These are phyloP conservation scores for Lizanozyma gosingica DNA, from an alignment of 1,139 yeast genomes.

Conservation along the genomic window DNA sequence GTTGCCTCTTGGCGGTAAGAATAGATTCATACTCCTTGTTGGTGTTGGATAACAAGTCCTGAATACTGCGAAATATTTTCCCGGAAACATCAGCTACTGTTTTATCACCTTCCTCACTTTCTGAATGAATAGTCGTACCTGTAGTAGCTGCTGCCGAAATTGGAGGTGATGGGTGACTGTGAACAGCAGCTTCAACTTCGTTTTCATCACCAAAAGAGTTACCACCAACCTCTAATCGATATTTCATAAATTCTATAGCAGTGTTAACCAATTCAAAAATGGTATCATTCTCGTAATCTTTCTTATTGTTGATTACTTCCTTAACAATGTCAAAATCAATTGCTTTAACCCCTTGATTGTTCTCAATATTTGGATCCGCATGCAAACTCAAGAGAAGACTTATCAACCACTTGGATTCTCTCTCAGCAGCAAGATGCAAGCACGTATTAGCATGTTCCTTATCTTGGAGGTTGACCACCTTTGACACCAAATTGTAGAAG, in stretches of 20 bases:
- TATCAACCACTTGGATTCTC: constrained; percentile 32
- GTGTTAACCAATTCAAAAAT: constrained; percentile 29
- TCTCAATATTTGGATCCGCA: constrained; percentile 27
- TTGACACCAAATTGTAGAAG: constrained; percentile 17
- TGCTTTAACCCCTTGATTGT: constrained; percentile 32
- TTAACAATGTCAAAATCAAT: constrained; percentile 32
- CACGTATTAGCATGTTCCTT: constrained; percentile 30
- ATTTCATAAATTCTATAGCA: constrained; percentile 24
- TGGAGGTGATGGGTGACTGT: neutral
- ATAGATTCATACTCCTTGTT: constrained; percentile 32
- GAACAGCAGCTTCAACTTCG: neutral
- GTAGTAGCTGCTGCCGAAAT: no score
- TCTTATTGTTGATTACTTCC: constrained; percentile 14
- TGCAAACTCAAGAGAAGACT: constrained; percentile 26
- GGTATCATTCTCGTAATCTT: constrained; percentile 14
- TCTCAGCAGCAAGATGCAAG: constrained; percentile 36
- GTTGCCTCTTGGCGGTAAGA: constrained; percentile 27
- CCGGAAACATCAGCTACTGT: constrained; percentile 14
- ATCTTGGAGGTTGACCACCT: constrained; percentile 25
- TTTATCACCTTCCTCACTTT: constrained; percentile 6
- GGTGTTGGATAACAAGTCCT: constrained; percentile 30
- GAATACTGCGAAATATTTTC: constrained; percentile 33
- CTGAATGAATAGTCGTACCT: constrained; percentile 6
- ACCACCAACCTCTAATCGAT: constrained; percentile 18
- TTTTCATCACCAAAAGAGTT: constrained; percentile 6